phyloP scores from a whole-genome alignment of 768 basidiomycete species.

The Russula earlei region DNA sequence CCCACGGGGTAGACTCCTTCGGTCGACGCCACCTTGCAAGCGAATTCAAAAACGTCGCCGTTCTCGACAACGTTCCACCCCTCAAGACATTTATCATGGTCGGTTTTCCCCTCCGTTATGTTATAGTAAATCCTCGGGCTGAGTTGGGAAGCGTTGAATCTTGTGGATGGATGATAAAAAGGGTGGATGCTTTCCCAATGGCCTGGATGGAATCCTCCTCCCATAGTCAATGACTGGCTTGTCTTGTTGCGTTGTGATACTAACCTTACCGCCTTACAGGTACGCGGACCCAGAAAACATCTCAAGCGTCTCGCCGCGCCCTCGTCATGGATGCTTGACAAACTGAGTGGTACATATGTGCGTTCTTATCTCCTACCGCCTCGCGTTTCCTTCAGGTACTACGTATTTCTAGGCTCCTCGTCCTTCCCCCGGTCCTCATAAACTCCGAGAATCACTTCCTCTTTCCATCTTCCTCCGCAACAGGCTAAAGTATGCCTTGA shows the following conservation, averaged over 20 bases:
- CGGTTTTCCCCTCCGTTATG: constrained; percentile 21
- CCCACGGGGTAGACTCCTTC: constrained; percentile 13
- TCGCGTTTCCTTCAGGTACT: neutral
- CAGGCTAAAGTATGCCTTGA: constrained; percentile 98
- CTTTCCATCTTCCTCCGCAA: constrained; percentile 97
- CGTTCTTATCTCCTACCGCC: constrained; percentile 25
- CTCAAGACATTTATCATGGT: constrained; percentile 31
- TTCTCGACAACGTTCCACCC: constrained; percentile 28
- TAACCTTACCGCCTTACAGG: constrained; percentile 41
- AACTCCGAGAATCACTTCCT: constrained; percentile 96
- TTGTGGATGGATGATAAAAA: constrained; percentile 6
- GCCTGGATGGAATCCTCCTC: constrained; percentile 24
- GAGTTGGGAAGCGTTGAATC: constrained; percentile 3
- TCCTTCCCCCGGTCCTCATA: constrained; percentile 97
- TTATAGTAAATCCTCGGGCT: neutral
- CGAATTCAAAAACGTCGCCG: constrained; percentile 24
- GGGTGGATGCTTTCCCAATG: constrained; percentile 26
- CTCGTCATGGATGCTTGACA: constrained; percentile 99
- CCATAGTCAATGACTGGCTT: constrained; percentile 8
- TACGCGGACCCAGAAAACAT: constrained; percentile 97
- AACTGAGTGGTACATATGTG: constrained; percentile 91
- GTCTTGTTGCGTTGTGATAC: constrained; percentile 11
- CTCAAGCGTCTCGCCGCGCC: constrained; percentile 96
- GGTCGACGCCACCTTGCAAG: constrained; percentile 2
- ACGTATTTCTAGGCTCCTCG: constrained; percentile 63